phyloP scores from a whole-genome alignment of 2,329 filamentous ascomycete species.

The Aureobasidium uvarum region DNA sequence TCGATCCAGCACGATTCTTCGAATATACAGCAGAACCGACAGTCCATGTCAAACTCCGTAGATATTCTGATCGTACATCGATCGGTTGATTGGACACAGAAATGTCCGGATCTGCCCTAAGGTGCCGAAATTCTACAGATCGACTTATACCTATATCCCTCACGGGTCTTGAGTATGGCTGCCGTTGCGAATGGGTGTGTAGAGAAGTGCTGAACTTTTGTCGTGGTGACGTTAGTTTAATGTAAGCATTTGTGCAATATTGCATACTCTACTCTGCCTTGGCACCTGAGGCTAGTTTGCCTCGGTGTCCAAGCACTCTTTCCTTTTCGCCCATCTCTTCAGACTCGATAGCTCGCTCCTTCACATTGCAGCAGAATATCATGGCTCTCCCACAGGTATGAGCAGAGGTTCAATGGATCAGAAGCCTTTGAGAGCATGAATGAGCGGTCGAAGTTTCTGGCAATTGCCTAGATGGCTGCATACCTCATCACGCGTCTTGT shows the following conservation, averaged over 20 bases:
- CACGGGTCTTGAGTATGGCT: too few species aligned
- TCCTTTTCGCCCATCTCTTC: neutral
- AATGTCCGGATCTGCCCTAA: too few species aligned
- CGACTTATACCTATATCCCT: too few species aligned
- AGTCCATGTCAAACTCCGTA: too few species aligned
- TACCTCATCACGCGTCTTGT: neutral
- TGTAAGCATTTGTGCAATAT: neutral
- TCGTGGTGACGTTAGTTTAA: neutral
- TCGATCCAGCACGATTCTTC: neutral
- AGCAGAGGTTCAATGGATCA: neutral
- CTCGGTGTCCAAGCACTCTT: neutral
- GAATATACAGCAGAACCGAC: too few species aligned
- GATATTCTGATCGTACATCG: too few species aligned
- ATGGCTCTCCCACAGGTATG: neutral
- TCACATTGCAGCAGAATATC: neutral
- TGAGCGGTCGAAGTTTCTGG: neutral
- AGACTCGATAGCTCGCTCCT: neutral
- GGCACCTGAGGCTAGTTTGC: neutral
- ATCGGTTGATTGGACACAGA: too few species aligned
- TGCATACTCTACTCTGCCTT: neutral
- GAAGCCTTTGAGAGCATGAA: neutral
- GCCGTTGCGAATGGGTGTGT: neutral
- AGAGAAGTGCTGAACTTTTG: neutral
- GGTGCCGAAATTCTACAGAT: too few species aligned
- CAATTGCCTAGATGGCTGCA: neutral